Evolutionary conservation across 257 asterid species (phyloP), one percentile per base, ranked within the genome.

Genomic region (Marsdenia floribunda): DNA sequence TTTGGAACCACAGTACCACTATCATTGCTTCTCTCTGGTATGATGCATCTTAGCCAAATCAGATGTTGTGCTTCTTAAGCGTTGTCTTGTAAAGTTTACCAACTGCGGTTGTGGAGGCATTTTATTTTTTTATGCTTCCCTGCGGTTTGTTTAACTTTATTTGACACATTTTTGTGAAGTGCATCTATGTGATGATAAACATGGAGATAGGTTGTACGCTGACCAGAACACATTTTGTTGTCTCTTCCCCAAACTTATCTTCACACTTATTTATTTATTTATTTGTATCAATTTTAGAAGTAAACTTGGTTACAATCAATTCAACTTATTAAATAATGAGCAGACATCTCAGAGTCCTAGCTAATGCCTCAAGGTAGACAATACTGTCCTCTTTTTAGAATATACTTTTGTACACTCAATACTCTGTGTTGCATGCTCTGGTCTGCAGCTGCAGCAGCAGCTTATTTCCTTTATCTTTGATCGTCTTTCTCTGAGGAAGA

Each of bases 41-140:
- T 84, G 87, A 88, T 86, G 90, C 64, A 26, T 47, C 64, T 88
- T 86, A 86, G 85, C 90, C 90, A 84, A 88, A 86, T 78, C 87
- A 81, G 88, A 88, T 33, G 75, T 42, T 85, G 86, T 85, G 88
- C 88, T 79, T 86, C 87, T 54, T 70, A 61, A 61, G 69, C 61
- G 79, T 57, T 65, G 70, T 29, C 61, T 76, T 2, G 14, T 64
- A 47, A 76, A 52, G 75, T 73, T 78, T 71, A 67, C 38, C 63
- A 57, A 53, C 69, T 75, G 81, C 59, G 74, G 70, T 61, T 75
- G 26, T 79, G 81, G 79, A 60, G 76, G 74, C 12, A 69, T 68
- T 75, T 15, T 29, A 29, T 16, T 35, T 73, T 3, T 26, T 33
- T 57, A 12, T 74, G 84, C 81, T 60, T 81, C 79, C 44, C 49